Conservation (phyloP, 2,329 filamentous ascomycete genomes). For the Cladobotryum mycophilum region DNA sequence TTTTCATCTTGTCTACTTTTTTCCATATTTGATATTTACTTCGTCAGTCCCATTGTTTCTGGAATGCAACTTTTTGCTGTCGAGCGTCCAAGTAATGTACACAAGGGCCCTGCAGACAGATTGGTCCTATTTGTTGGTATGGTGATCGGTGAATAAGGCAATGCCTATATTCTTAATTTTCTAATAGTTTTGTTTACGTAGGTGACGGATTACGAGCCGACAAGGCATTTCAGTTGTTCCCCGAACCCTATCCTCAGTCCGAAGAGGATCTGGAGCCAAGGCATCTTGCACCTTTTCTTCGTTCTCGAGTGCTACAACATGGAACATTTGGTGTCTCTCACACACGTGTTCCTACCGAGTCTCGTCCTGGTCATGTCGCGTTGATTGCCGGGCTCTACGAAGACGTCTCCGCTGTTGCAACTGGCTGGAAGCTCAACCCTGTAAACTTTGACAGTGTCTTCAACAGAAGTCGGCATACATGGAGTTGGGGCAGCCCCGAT, state of each 20-base stretch:
- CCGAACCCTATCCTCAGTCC: slow-evolving; percentile 70
- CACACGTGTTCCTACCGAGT: slow-evolving; percentile 94
- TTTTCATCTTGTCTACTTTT: slow-evolving; percentile 90
- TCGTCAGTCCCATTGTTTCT: slow-evolving; percentile 92
- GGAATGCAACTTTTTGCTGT: slow-evolving; percentile 82
- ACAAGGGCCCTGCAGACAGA: slow-evolving; percentile 75
- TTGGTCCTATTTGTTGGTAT: slow-evolving; percentile 89
- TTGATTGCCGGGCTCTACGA: slow-evolving; percentile 95
- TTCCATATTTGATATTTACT: slow-evolving; percentile 98
- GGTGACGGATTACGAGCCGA: slow-evolving; percentile 92
- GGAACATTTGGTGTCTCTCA: slow-evolving; percentile 97
- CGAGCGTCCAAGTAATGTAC: slow-evolving; percentile 46
- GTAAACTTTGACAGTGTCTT: slow-evolving; percentile 99
- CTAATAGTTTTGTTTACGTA: slow-evolving; percentile 24
- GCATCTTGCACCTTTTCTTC: slow-evolving; percentile 83
- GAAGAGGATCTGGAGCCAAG: slow-evolving; percentile 63
- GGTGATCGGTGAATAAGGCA: slow-evolving; percentile 1
- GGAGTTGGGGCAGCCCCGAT: slow-evolving; percentile 98
- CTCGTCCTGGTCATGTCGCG: slow-evolving; percentile 90
- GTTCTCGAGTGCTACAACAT: slow-evolving; percentile 78
- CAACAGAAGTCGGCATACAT: slow-evolving; percentile 92
- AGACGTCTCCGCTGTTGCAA: slow-evolving; percentile 94
- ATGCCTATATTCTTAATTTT: background rate
- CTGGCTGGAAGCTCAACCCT: slow-evolving; percentile 96
- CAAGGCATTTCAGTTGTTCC: slow-evolving; percentile 92